Conservation (phyloP, 2,329 filamentous ascomycete genomes). For the Cercospora berteroae region DNA sequence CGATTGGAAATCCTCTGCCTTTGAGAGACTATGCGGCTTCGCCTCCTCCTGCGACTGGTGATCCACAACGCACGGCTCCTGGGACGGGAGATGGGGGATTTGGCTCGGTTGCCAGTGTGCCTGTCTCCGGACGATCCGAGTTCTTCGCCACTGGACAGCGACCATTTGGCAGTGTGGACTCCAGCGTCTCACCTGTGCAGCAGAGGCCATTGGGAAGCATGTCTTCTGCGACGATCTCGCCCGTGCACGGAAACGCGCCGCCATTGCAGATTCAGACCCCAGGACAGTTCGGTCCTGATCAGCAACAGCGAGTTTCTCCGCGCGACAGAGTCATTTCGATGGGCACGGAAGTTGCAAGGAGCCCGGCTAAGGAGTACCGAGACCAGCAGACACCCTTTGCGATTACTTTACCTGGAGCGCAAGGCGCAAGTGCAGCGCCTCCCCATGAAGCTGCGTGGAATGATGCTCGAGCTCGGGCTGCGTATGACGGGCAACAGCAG, state of each 20-base stretch:
- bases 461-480: not conserved
- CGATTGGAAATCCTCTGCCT: slow-evolving; percentile 5
- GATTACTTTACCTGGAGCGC: slow-evolving; percentile 24
- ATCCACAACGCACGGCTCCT: not conserved
- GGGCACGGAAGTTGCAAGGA: slow-evolving; percentile 26
- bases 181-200: slow-evolving; percentile 22
- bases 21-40: slow-evolving; percentile 12
- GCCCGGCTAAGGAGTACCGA: slow-evolving; percentile 28
- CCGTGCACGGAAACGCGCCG: slow-evolving; percentile 13
- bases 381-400: slow-evolving; percentile 35
- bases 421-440: not conserved
- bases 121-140: slow-evolving; percentile 17
- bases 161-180: slow-evolving; percentile 14
- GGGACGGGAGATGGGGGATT: slow-evolving; percentile 1
- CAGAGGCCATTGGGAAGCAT: slow-evolving; percentile 17
- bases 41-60: not conserved
- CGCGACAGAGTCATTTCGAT: slow-evolving; percentile 19
- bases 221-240: slow-evolving; percentile 13
- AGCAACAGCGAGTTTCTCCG: not conserved
- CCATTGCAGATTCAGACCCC: not conserved
- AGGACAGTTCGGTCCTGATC: not conserved
- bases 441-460: slow-evolving; percentile 1
- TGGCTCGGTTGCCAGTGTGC: slow-evolving; percentile 6
- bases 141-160: slow-evolving; percentile 11
- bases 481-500: slow-evolving; percentile 11